Evolutionary conservation across 768 basidiomycete genomes (phyloP).

Genomic region (Lactarius sp.): DNA sequence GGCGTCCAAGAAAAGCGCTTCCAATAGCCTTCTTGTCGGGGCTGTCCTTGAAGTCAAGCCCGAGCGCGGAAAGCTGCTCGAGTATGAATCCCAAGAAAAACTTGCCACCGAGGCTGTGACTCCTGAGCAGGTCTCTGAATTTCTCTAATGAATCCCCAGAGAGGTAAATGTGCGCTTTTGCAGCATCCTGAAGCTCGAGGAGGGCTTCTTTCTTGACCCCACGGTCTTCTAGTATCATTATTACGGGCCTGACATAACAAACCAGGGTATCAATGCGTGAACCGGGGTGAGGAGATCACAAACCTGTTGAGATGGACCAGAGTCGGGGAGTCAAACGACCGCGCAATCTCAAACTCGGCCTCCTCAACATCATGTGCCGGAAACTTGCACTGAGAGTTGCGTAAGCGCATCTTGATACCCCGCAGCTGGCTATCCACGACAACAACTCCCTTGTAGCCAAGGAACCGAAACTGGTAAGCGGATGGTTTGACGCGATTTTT

Average conservation of each 20-base stretch:
- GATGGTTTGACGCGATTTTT: neutral
- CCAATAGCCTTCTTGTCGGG: constrained; percentile 41
- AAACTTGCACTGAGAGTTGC: constrained; percentile 69
- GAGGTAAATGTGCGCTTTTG: neutral
- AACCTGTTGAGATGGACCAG: constrained; percentile 71
- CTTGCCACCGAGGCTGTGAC: constrained; percentile 34
- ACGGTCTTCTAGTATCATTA: constrained; percentile 76
- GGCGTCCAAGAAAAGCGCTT: constrained; percentile 50
- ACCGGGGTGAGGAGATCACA: neutral
- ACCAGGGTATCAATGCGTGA: neutral
- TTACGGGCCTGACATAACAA: constrained; percentile 47
- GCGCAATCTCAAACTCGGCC: neutral
- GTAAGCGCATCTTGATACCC: neutral
- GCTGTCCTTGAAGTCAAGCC: constrained; percentile 43
- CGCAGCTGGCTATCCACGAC: neutral
- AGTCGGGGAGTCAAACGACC: constrained; percentile 53
- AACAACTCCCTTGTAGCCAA: constrained; percentile 2
- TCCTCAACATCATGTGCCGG: constrained; percentile 40
- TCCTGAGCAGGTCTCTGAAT: neutral
- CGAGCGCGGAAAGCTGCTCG: constrained; percentile 41
- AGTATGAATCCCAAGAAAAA: constrained; percentile 52
- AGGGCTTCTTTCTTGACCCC: constrained; percentile 58
- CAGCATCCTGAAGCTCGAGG: constrained; percentile 55
- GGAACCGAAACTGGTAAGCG: neutral
- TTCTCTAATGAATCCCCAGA: neutral